These are phyloP conservation scores for Eucalyptus polyanthemos DNA, from an alignment of 345 rosid genomes.

Conservation along the genomic window DNA sequence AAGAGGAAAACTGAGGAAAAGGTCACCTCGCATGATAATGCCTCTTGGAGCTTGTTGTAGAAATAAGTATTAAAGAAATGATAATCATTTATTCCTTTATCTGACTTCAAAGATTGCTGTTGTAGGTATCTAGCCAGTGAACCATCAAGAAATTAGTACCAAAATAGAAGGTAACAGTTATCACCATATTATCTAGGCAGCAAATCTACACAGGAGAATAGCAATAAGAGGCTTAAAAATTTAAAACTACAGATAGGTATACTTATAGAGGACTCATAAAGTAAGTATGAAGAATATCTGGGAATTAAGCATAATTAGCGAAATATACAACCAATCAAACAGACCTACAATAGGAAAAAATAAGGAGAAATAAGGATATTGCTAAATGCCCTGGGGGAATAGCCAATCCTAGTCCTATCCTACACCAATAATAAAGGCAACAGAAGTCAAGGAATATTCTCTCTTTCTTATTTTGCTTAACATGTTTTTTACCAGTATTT, in stretches of 20 bases:
- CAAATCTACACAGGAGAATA: not conserved
- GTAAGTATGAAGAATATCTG: not conserved
- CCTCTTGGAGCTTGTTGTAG: slow-evolving; percentile 76
- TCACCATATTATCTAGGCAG: not conserved
- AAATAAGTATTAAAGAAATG: slow-evolving; percentile 83
- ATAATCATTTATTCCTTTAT: slow-evolving; percentile 33
- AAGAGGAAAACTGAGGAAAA: not conserved
- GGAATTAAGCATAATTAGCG: not conserved
- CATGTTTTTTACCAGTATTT: not conserved
- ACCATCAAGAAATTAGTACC: not conserved
- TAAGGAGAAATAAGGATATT: not conserved
- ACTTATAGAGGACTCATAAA: not conserved
- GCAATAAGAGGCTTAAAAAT: not conserved
- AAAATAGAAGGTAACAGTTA: not conserved
- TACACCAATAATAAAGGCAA: not conserved
- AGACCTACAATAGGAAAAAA: not conserved
- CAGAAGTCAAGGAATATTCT: not conserved
- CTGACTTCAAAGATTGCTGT: slow-evolving; percentile 35
- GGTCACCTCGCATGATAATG: slow-evolving; percentile 57
- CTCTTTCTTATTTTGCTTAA: not conserved
- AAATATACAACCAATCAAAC: not conserved
- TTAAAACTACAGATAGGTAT: not conserved
- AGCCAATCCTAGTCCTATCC: not conserved
- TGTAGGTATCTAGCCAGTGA: slow-evolving; percentile 46
- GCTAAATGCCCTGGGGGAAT: not conserved